Conservation (phyloP, 2,329 filamentous ascomycete genomes). For the Aspergillus novofumigatus region DNA sequence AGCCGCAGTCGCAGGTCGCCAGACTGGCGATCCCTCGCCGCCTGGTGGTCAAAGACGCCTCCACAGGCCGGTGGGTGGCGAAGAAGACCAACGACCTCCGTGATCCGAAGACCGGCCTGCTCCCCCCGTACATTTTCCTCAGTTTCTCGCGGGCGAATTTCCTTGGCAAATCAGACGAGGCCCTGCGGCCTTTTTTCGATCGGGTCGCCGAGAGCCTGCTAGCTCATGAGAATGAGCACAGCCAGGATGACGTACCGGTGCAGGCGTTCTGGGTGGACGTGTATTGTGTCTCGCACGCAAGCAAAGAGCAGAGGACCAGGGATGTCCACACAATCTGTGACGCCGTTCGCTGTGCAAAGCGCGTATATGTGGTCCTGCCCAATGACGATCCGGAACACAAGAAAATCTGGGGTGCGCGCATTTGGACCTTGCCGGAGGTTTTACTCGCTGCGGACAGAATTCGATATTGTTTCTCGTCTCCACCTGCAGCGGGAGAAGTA, state of each 20-base stretch:
- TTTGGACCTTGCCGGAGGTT: conserved; percentile 13
- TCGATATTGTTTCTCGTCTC: conserved; percentile 1
- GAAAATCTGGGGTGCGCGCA: conserved; percentile 8
- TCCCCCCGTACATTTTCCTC: conserved; percentile 13
- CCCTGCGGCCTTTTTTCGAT: background rate
- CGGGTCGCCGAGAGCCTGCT: background rate
- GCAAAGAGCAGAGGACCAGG: conserved; percentile 1
- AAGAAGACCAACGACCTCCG: conserved; percentile 10
- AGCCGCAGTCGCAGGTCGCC: conserved; percentile 7
- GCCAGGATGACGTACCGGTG: conserved; percentile 1
- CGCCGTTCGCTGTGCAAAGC: conserved; percentile 11
- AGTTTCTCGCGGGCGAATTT: conserved; percentile 14
- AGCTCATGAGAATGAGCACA: conserved; percentile 3
- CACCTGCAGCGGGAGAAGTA: no score
- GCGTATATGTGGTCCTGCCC: conserved; percentile 13
- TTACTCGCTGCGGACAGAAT: conserved; percentile 10
- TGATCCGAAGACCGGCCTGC: conserved; percentile 9
- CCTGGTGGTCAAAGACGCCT: conserved; percentile 8
- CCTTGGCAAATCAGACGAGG: conserved; percentile 1
- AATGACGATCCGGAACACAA: conserved; percentile 1
- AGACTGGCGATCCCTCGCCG: conserved; percentile 10
- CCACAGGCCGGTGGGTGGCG: conserved; percentile 3
- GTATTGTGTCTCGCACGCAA: conserved; percentile 8
- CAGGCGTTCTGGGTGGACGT: conserved; percentile 14
- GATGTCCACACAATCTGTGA: conserved; percentile 17